Conservation (phyloP, 1,139 yeast species). For the Arxiozyma telluris region DNA sequence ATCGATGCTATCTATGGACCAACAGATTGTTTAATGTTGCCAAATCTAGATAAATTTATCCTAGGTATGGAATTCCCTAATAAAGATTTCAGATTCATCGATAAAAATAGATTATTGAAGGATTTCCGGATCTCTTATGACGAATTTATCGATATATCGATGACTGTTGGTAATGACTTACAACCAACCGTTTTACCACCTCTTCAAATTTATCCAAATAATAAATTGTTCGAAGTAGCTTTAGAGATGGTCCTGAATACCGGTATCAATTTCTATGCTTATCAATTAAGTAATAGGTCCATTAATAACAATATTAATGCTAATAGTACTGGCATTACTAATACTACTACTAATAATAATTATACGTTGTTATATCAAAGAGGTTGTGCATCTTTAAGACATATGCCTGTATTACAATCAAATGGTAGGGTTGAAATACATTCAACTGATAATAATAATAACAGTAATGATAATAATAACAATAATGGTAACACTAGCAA, state of each 20-base stretch:
- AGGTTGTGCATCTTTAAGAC: constrained; percentile 45
- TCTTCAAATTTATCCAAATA: constrained; percentile 33
- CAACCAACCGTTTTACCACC: constrained; percentile 62
- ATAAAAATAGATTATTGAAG: constrained; percentile 46
- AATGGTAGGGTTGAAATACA: constrained; percentile 63
- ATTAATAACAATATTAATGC: not conserved
- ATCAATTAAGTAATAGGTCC: constrained; percentile 21
- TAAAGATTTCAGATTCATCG: constrained; percentile 54
- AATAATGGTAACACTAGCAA: not conserved
- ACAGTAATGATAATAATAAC: not conserved
- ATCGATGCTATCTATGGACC: constrained; percentile 82
- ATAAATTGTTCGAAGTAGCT: constrained; percentile 33
- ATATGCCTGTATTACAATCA: constrained; percentile 61
- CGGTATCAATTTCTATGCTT: constrained; percentile 38
- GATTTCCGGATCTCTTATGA: constrained; percentile 54
- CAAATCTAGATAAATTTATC: constrained; percentile 60
- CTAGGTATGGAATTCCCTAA: constrained; percentile 60
- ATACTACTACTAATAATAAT: not conserved
- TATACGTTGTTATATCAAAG: constrained; percentile 38
- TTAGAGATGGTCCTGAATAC: constrained; percentile 38
- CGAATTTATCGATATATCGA: constrained; percentile 64
- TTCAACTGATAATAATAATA: constrained; percentile 21
- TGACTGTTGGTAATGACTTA: constrained; percentile 67
- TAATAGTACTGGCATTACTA: not conserved
- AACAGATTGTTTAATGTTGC: constrained; percentile 60